Evolutionary conservation across 1,284 basidiomycete species (phyloP).

Genomic region (Blastosporella zonata): DNA sequence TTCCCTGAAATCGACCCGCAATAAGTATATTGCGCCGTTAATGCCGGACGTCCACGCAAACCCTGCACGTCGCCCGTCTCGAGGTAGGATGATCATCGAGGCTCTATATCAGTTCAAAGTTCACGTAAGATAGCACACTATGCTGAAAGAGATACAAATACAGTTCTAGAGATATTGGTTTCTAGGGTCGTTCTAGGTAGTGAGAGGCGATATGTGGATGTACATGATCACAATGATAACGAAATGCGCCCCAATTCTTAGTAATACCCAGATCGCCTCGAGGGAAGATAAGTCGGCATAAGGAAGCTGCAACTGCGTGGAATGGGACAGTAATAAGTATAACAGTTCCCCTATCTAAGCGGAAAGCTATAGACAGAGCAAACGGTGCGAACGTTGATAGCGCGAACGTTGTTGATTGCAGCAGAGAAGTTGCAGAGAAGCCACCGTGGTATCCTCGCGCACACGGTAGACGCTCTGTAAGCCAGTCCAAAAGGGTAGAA

Average conservation of each 20-base stretch:
- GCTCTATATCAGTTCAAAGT: too few species aligned
- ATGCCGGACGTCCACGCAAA: too few species aligned
- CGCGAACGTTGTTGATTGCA: not conserved
- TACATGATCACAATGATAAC: too few species aligned
- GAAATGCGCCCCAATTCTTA: too few species aligned
- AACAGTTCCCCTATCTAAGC: slow-evolving; percentile 9
- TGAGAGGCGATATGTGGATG: too few species aligned
- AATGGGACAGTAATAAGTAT: not conserved
- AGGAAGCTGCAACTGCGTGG: not conserved
- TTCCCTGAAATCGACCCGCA: too few species aligned
- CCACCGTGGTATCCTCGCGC: not conserved
- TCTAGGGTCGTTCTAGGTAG: not conserved
- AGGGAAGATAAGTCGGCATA: not conserved
- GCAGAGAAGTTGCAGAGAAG: not conserved
- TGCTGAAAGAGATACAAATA: too few species aligned
- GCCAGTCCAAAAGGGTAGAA: not conserved
- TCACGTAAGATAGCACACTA: too few species aligned
- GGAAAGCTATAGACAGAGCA: not conserved
- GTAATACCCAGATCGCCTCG: too few species aligned
- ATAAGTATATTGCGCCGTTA: too few species aligned
- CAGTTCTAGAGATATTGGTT: not conserved
- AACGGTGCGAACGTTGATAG: not conserved
- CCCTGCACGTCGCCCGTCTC: too few species aligned
- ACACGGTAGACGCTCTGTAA: slow-evolving; percentile 1
- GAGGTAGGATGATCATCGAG: too few species aligned